Evolutionary conservation across 495 filamentous ascomycete species (phyloP), one percentile per base, ranked within the genome.

Genomic region (Talaromyces wortmannii): DNA sequence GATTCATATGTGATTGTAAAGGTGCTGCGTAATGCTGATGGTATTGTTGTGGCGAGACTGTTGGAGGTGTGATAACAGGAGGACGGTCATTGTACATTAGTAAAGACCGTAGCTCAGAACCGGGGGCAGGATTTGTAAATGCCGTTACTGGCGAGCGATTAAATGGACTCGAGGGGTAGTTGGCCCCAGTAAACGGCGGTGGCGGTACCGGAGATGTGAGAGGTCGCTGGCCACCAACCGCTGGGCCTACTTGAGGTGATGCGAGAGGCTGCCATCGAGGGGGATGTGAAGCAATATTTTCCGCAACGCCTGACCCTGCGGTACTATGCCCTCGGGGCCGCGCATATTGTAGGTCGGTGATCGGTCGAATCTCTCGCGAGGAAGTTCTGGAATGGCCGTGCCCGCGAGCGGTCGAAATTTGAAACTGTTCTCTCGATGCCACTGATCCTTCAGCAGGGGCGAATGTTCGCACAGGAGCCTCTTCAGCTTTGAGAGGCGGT

Each of bases 401-500:
- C 11, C 58, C 59, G 30, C 71, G 64, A 49, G 66, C 65, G 16
- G 63, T 30, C 29, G 61, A 57, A 31, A 61, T 47, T 31, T 72
- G 70, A 7, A 53, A 61, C 43, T 50, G 43, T 29, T 70, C 72
- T 6, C 63, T 62, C 5, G 64, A 49, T 10, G 63, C 48, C 5
- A 58, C 55, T 48, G 64, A 45, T 44, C 61, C 64, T 5, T 71
- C 72, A 23, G 68, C 42, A 2, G 69, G 53, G 36, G 68, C 59
- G 52, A 70, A 73, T 15, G 71, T 55, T 52, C 70, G 63, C 10
- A 75, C 58, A 8, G 72, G 68, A 13, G 72, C 66, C 33, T 83
- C 79, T 51, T 97, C 94, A 62, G 96, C 91, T 65, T 92, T 87
- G 63, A 98, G 77, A 50, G 94, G 86, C 61, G 94, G 94, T 55